Conservation (phyloP, 495 filamentous ascomycete genomes). For the Aspergillus wentii region DNA sequence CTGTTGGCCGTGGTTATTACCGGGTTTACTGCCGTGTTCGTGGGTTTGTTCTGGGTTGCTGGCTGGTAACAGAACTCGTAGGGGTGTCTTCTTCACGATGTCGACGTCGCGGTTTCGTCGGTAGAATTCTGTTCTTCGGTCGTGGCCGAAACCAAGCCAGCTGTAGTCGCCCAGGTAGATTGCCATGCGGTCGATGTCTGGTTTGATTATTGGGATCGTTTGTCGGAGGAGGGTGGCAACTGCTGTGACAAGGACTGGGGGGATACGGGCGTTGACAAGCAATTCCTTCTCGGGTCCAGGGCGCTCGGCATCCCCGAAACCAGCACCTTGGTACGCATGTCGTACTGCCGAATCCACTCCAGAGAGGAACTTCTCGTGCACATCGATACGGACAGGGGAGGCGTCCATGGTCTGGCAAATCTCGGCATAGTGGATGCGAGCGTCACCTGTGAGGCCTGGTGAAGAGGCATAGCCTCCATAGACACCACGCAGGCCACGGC, state of each 20-base stretch:
- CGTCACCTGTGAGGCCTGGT: conserved; percentile 25
- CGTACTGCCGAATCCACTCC: conserved; percentile 43
- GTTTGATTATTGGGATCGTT: conserved; percentile 30
- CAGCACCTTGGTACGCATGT: conserved; percentile 40
- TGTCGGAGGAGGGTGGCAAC: conserved; percentile 40
- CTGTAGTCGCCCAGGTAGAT: conserved; percentile 45
- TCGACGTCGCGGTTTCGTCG: conserved; percentile 35
- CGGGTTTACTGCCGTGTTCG: not conserved
- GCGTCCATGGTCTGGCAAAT: conserved; percentile 36
- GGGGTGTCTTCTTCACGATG: conserved; percentile 38
- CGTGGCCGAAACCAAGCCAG: conserved; percentile 44
- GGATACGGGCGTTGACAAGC: conserved; percentile 40
- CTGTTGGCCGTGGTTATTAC: not conserved
- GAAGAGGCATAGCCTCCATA: conserved; percentile 27
- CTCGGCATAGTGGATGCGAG: conserved; percentile 36
- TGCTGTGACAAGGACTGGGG: conserved; percentile 35
- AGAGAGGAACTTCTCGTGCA: conserved; percentile 46
- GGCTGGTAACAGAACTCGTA: conserved; percentile 15
- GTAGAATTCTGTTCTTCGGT: conserved; percentile 32
- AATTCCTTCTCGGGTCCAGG: conserved; percentile 45
- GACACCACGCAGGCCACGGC: conserved; percentile 53
- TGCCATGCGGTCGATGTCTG: conserved; percentile 43
- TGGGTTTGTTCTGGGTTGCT: not conserved
- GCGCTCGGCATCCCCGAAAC: conserved; percentile 42
- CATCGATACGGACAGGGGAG: conserved; percentile 38